Evolutionary conservation across 192 early-diverging fungal genomes (phyloP), one percentile per base, ranked within the genome.

Genomic region (Coemansia sp.): DNA sequence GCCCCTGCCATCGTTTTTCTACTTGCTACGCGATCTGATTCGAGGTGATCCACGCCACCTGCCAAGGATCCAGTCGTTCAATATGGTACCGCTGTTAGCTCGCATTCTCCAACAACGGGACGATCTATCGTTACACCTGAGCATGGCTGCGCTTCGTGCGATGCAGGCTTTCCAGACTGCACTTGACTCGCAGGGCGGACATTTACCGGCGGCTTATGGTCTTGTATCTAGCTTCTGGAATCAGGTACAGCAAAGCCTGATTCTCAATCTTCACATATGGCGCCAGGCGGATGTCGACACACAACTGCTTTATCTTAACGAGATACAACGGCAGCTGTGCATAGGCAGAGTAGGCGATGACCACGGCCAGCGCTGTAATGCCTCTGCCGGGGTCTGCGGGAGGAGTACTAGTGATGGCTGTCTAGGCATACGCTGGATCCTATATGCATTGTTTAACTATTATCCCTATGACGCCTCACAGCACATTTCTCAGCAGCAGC

Each of bases 381-480:
- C 75, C 11, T 27, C 70, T 3, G 60, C 70, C 0, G 70, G 75
- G 1, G 20, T 78, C 20, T 56, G 69, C n/a, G 67, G 67, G 3
- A 59, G 32, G 9, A 58, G 31, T 8, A 36, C 51, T 14, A 70
- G 70, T 5, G 63, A 63, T 11, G 39, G 39, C 4, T 14, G 60
- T 14, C 25, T 76, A 3, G 75, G 75, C 10, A 55, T 78, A 1
- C 75, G 75, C 29, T 78, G 75, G 75, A 68, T 78, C 29, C 57
- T 78, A 10, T 72, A 69, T 30, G 54, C 66, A 11, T 59, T 78
- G 21, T 78, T 78, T 21, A 66, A 78, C 55, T 69, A 63, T 52
- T 78, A 78, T 31, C 75, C 75, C 0, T 78, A 78, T 51, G 75
- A 78, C 59, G 63, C 75, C 6, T 72, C 75, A 33, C 75, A 78